These are phyloP conservation scores for Pseudopithomyces chartarum DNA, from an alignment of 2,329 filamentous ascomycete genomes.

Conservation along the genomic window DNA sequence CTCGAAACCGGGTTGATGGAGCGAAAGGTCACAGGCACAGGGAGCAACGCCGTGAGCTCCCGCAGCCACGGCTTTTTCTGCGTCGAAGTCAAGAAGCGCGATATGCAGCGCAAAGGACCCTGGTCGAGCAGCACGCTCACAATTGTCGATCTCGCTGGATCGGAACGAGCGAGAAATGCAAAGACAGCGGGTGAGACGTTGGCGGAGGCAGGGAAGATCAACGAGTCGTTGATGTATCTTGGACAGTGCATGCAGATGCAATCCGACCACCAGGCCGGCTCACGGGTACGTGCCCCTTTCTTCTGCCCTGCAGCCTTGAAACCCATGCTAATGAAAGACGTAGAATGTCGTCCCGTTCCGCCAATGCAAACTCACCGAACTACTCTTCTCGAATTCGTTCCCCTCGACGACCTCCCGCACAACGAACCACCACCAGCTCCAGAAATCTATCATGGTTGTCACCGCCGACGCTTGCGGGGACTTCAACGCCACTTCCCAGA, in stretches of 20 bases:
- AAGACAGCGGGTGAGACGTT: constrained; percentile 93
- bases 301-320: not conserved
- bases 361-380: constrained; percentile 59
- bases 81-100: constrained; percentile 88
- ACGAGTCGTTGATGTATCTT: constrained; percentile 97
- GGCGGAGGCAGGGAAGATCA: constrained; percentile 96
- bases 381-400: constrained; percentile 58
- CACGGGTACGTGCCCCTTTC: constrained; percentile 63
- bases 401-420: constrained; percentile 52
- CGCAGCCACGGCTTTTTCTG: constrained; percentile 96
- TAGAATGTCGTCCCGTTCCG: constrained; percentile 72
- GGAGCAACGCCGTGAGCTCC: constrained; percentile 90
- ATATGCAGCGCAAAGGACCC: constrained; percentile 57
- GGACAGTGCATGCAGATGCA: constrained; percentile 97
- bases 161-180: constrained; percentile 88
- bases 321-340: constrained; percentile 17
- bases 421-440: constrained; percentile 59
- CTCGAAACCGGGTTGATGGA: constrained; percentile 89
- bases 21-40: constrained; percentile 84
- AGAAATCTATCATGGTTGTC: constrained; percentile 94
- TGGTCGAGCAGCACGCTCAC: constrained; percentile 84
- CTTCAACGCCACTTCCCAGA: constrained; percentile 96
- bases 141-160: constrained; percentile 91
- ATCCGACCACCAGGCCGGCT: constrained; percentile 74
- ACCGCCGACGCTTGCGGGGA: constrained; percentile 92